Conservation (phyloP, 2,329 filamentous ascomycete species). For the Sporothrix curviconia region DNA sequence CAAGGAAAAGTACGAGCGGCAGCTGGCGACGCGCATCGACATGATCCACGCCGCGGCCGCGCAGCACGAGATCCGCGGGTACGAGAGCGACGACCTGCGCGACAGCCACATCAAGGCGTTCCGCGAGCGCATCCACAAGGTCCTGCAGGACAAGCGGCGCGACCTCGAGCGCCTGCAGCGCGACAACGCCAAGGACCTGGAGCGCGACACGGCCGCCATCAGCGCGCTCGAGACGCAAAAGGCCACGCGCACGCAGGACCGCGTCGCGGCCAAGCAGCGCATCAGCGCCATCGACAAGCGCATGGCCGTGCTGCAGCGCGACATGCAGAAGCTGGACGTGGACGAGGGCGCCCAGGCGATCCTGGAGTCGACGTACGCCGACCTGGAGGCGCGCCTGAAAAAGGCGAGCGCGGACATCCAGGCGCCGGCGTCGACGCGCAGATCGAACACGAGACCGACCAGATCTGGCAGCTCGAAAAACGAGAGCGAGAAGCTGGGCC, state of each 20-base stretch:
- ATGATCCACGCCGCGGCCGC: constrained; percentile 74
- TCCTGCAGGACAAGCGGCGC: constrained; percentile 70
- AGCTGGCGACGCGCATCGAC: constrained; percentile 62
- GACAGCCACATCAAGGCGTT: constrained; percentile 70
- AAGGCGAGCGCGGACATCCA: constrained; percentile 58
- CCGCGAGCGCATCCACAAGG: constrained; percentile 66
- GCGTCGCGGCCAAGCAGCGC: constrained; percentile 64
- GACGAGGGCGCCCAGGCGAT: constrained; percentile 80
- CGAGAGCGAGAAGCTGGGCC: constrained; percentile 62
- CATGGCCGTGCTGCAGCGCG: constrained; percentile 57
- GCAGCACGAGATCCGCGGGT: constrained; percentile 74
- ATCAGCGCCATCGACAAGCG: constrained; percentile 69
- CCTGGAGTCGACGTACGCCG: constrained; percentile 65
- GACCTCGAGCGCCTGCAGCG: constrained; percentile 62
- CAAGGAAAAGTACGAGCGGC: constrained; percentile 77
- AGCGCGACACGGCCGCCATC: constrained; percentile 64
- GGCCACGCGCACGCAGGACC: constrained; percentile 65
- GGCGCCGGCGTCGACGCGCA: constrained; percentile 63
- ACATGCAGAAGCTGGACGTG: constrained; percentile 65
- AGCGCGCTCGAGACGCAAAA: constrained; percentile 69
- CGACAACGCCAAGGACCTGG: constrained; percentile 67
- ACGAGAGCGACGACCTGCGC: constrained; percentile 64
- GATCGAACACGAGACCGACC: constrained; percentile 58
- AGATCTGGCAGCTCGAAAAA: constrained; percentile 64
- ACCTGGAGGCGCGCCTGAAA: constrained; percentile 57